These are phyloP conservation scores for Colletotrichum scovillei DNA, from an alignment of 2,329 filamentous ascomycete species.

Conservation along the genomic window DNA sequence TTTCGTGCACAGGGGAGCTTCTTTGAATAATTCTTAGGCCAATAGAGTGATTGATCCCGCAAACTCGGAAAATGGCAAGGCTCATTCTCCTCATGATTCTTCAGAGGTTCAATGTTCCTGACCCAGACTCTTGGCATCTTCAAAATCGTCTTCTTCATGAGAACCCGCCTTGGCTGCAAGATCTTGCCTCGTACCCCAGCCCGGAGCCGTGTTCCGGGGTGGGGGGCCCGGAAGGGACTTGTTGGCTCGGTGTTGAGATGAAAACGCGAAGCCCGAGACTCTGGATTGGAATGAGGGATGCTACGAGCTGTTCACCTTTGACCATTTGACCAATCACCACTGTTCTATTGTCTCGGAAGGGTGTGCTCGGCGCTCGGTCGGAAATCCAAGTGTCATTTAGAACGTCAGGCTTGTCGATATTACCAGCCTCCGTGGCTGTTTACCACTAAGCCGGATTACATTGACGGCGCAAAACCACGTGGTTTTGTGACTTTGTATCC, in stretches of 20 bases:
- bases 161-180: not conserved
- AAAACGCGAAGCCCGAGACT: slow-evolving; percentile 25
- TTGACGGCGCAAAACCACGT: slow-evolving; percentile 1
- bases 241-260: slow-evolving; percentile 21
- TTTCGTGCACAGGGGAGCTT: no score
- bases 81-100: not conserved
- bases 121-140: not conserved
- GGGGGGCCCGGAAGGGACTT: slow-evolving; percentile 2
- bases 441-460: not conserved
- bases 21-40: not conserved
- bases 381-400: not conserved
- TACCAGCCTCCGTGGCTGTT: not conserved
- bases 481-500: not conserved
- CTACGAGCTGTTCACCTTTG: not conserved
- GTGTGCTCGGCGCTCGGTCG: slow-evolving; percentile 30
- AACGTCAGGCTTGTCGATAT: not conserved
- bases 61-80: not conserved
- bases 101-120: not conserved
- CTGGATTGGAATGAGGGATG: not conserved
- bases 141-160: not conserved
- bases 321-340: not conserved
- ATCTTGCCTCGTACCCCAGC: not conserved
- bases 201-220: slow-evolving; percentile 4
- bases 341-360: not conserved
- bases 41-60: no score